Base-by-base conservation (phyloP, 495 filamentous ascomycete genomes). In the Neurospora cerealis region DNA sequence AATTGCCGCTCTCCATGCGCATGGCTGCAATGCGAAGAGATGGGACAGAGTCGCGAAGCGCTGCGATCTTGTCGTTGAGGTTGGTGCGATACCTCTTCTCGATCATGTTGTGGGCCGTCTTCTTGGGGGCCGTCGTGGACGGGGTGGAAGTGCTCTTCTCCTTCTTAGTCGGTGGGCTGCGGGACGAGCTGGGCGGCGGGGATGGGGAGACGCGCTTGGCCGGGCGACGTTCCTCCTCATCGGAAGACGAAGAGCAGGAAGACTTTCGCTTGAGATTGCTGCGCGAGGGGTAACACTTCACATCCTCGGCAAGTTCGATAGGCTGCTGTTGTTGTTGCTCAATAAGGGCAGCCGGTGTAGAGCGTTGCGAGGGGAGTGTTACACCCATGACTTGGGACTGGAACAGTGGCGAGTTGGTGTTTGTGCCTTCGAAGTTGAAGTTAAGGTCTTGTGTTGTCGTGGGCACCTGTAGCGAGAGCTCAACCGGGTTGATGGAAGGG, bases 11-110 rank as follows among this genome's bases (percentile, higher is more conserved):
- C 28, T 75, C 66, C 40, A 72, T 38, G n/a, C 73, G 74, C 37
- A 75, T 77, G 71, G 80, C 78, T 70, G 83, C 81, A 24, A 78
- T 69, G 9, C 84, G 80, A 11, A 86, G 79, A 13, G 80, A 78
- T 5, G 85, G 85, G 40, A 86, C 83, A 34, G 85, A 80, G 42
- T 86, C 84, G 19, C 85, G 82, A 40, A 86, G 79, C 74, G 82
- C 80, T 39, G 82, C 77, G 73, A 86, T 86, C 77, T 85, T 86
- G 70, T 85, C 83, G 76, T 86, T 86, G 71, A 86, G 79, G 73
- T 86, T 86, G 72, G 82, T 86, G 73, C 85, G 83, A 74, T 86
- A 86, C 46, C 84, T 83, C 72, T 84, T 82, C 75, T 86, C 85
- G 70, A 86, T 85, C 74, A 85, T 82, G 77, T 85, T 86, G 77